A percentile compares a stretch with the other conserved stretches of the same genome.
phyloP scores from a whole-genome alignment of 2,329 filamentous ascomycete genomes.

The Berkeleyomyces rouxiae region DNA sequence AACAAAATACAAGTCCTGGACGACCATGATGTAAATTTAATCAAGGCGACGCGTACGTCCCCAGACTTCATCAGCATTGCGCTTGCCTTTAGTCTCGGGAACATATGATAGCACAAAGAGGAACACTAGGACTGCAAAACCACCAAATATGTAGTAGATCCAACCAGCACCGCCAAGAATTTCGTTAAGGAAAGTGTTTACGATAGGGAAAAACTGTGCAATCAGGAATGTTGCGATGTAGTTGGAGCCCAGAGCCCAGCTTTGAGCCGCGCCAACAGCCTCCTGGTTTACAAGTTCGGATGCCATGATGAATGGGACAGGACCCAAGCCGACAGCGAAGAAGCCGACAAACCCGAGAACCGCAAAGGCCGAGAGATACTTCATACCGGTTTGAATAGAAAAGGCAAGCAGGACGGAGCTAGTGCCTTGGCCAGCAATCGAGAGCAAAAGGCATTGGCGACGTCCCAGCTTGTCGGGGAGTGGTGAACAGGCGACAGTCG shows the following conservation, averaged over 20 bases:
- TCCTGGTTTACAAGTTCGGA: constrained; percentile 82
- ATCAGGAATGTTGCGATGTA: constrained; percentile 85
- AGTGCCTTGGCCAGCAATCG: constrained; percentile 68
- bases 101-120: constrained; percentile 58
- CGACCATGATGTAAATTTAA: constrained; percentile 19
- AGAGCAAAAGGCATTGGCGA: constrained; percentile 68
- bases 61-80: constrained; percentile 81
- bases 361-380: constrained; percentile 62
- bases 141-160: constrained; percentile 86
- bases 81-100: constrained; percentile 79
- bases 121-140: constrained; percentile 49
- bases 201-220: constrained; percentile 82
- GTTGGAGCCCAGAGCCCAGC: constrained; percentile 71
- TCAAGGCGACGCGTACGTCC: constrained; percentile 43
- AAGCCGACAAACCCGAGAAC: constrained; percentile 76
- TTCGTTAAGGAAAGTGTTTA: constrained; percentile 56
- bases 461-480: constrained; percentile 77
- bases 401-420: constrained; percentile 64
- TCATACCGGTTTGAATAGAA: constrained; percentile 57
- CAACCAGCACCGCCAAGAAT: constrained; percentile 53
- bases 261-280: constrained; percentile 81
- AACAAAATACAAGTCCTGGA: background rate
- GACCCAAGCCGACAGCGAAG: constrained; percentile 81
- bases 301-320: constrained; percentile 85
- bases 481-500: constrained; percentile 66